phyloP scores from a whole-genome alignment of 106 monocot genomes.

The Posidonia australis region DNA sequence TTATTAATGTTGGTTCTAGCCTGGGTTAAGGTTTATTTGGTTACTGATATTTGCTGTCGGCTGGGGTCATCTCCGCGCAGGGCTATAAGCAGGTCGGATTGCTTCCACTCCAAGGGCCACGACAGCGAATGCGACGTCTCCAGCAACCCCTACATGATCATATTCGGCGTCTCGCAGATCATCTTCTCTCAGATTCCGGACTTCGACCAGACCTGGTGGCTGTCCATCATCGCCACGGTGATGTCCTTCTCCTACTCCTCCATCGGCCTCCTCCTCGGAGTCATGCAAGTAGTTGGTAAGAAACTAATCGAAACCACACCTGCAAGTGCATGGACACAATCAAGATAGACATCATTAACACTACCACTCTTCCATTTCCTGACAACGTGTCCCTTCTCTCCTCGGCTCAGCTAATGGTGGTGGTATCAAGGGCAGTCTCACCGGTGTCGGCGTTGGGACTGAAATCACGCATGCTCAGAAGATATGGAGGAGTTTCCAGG shows the following conservation, averaged over 20 bases:
- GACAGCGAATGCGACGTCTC: slow-evolving; percentile 21
- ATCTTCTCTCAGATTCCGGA: slow-evolving; percentile 71
- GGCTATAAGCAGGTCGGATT: slow-evolving; percentile 45
- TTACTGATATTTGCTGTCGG: neutral
- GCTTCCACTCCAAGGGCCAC: slow-evolving; percentile 52
- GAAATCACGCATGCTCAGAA: slow-evolving; percentile 24
- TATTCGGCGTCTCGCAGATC: slow-evolving; percentile 44
- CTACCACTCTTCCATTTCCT: too few species aligned
- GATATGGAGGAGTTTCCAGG: slow-evolving; percentile 35
- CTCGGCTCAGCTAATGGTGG: slow-evolving; percentile 40
- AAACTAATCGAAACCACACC: too few species aligned
- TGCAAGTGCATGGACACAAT: too few species aligned
- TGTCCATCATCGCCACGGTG: slow-evolving; percentile 64
- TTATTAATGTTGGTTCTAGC: neutral
- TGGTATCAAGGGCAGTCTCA: slow-evolving; percentile 19
- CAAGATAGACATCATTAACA: too few species aligned
- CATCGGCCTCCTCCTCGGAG: slow-evolving; percentile 48
- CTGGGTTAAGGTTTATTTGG: too few species aligned
- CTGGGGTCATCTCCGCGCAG: slow-evolving; percentile 9
- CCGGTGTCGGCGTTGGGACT: slow-evolving; percentile 30
- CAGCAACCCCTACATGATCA: slow-evolving; percentile 58
- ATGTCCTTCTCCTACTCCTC: slow-evolving; percentile 81
- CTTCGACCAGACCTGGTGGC: slow-evolving; percentile 72
- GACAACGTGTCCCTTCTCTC: too few species aligned
- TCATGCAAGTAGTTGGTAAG: slow-evolving; percentile 27